Evolutionary conservation across 176 grass and related monocot genomes (phyloP).

Genomic region (Musa itinerans): DNA sequence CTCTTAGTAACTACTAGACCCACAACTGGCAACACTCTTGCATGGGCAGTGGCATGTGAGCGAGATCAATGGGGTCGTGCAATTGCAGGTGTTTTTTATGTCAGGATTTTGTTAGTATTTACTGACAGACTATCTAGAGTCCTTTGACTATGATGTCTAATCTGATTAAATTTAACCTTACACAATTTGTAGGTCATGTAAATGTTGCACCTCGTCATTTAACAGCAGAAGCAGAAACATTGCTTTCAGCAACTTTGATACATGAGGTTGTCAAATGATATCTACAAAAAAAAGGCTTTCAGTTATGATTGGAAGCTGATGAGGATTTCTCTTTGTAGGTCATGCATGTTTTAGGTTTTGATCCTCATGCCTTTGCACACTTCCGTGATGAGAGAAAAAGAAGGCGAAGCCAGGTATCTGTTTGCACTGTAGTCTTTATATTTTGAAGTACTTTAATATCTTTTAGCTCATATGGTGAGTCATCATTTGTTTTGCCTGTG

Average conservation of each 20-base stretch:
- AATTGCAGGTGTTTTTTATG: slow-evolving; percentile 62
- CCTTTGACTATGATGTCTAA: background rate
- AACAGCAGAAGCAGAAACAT: slow-evolving; percentile 89
- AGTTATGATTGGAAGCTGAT: background rate
- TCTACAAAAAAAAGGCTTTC: too few species aligned
- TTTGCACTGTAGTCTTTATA: background rate
- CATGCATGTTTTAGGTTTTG: slow-evolving; percentile 99
- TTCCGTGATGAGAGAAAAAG: slow-evolving; percentile 96
- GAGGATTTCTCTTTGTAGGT: slow-evolving; percentile 28
- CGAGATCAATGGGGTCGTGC: slow-evolving; percentile 98
- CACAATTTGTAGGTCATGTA: slow-evolving; percentile 57
- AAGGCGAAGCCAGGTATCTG: slow-evolving; percentile 60
- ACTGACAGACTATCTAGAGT: background rate
- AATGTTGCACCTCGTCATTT: slow-evolving; percentile 99
- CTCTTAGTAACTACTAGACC: slow-evolving; percentile 98
- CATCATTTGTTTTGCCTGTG: background rate
- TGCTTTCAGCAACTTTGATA: slow-evolving; percentile 93
- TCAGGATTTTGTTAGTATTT: background rate
- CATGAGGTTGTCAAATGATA: slow-evolving; percentile 37
- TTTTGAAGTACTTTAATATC: slow-evolving; percentile 3
- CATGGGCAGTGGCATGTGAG: slow-evolving; percentile 98
- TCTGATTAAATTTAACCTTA: background rate
- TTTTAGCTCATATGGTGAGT: background rate
- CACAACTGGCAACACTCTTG: slow-evolving; percentile 97
- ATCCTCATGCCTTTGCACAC: slow-evolving; percentile 98